A percentile compares a stretch with the other conserved stretches of the same genome.
Conservation (phyloP, 2,329 filamentous ascomycete species). For the Scytalidium sp. region DNA sequence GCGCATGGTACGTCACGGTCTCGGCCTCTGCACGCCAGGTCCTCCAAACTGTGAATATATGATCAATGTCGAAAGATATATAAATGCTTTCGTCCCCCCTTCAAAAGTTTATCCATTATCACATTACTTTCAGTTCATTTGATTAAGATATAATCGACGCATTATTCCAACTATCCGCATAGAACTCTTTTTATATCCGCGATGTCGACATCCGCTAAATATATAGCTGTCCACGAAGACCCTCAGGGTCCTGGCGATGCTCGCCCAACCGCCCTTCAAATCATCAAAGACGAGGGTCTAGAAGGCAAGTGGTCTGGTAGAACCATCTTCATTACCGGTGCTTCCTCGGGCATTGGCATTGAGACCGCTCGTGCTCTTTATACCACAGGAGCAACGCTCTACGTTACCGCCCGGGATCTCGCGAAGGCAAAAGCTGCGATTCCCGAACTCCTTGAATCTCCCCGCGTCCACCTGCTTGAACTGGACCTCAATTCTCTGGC, state of each 20-base stretch:
- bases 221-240: slow-evolving; percentile 11
- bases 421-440: slow-evolving; percentile 27
- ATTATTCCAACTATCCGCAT: no score
- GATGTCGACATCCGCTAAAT: slow-evolving; percentile 8
- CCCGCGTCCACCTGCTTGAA: slow-evolving; percentile 27
- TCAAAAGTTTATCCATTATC: no score
- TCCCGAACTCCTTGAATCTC: slow-evolving; percentile 36
- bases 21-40: no score
- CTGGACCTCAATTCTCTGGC: slow-evolving; percentile 30
- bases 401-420: slow-evolving; percentile 31
- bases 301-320: slow-evolving; percentile 33
- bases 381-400: slow-evolving; percentile 33
- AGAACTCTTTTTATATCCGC: not conserved
- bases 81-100: no score
- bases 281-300: slow-evolving; percentile 22
- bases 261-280: slow-evolving; percentile 31
- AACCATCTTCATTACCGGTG: slow-evolving; percentile 33
- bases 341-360: slow-evolving; percentile 33
- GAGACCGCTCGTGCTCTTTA: slow-evolving; percentile 32
- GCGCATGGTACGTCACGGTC: no score
- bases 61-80: no score
- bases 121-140: no score
- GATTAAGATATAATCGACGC: no score
- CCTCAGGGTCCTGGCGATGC: slow-evolving; percentile 22
- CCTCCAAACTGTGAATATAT: no score